Evolutionary conservation across 176 grass and related monocot genomes (phyloP).

Genomic region (Alloteropsis semialata): DNA sequence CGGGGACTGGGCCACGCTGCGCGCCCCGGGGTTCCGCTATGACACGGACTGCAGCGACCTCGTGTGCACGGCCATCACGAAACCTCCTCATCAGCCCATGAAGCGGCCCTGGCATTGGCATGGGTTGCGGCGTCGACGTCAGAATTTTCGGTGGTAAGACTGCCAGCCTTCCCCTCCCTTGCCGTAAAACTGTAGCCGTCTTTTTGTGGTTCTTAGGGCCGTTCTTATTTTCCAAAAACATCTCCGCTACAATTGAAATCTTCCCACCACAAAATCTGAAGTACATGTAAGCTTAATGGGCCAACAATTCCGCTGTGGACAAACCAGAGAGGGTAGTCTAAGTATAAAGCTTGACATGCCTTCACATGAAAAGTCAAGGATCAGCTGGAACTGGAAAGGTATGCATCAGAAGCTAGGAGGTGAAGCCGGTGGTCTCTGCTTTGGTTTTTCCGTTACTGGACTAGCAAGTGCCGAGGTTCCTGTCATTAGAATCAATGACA

Average conservation of each 20-base stretch:
- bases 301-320: conserved; percentile 46
- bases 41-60: conserved; percentile 38
- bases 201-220: too few species aligned
- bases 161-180: too few species aligned
- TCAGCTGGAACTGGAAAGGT: conserved; percentile 56
- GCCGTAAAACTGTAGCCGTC: too few species aligned
- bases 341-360: conserved; percentile 50
- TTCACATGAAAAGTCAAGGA: conserved; percentile 18
- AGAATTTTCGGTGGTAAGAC: too few species aligned
- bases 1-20: conserved; percentile 32
- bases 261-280: conserved; percentile 33
- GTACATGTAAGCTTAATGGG: conserved; percentile 61
- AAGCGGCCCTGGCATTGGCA: too few species aligned
- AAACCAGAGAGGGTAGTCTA: conserved; percentile 51
- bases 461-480: conserved; percentile 54
- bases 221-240: too few species aligned
- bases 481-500: conserved; percentile 28
- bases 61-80: conserved; percentile 13
- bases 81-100: too few species aligned
- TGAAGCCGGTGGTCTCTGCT: conserved; percentile 50
- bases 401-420: conserved; percentile 59
- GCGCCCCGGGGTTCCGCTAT: conserved; percentile 35
- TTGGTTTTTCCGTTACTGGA: conserved; percentile 60
- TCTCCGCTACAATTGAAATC: too few species aligned
- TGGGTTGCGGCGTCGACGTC: too few species aligned